Conservation (phyloP, 202 grass and related monocot species). For the Bolboschoenoplectus hybrid region DNA sequence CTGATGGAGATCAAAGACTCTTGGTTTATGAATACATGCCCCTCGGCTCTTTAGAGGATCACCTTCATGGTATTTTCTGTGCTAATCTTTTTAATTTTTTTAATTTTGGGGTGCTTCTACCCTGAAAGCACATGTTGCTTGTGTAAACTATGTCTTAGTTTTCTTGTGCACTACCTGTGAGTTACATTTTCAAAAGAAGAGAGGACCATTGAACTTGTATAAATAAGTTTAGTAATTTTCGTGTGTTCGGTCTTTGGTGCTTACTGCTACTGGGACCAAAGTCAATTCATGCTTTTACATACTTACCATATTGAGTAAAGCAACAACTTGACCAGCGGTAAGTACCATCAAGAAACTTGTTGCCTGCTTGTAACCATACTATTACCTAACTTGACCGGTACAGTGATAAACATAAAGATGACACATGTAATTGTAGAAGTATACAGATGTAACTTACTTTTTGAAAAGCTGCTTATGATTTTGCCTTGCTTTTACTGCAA, state of each 20-base stretch:
- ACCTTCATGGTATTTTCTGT: constrained; percentile 66
- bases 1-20: constrained; percentile 66
- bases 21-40: constrained; percentile 97
- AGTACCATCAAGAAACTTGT: neutral
- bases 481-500: constrained; percentile 35
- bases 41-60: constrained; percentile 72
- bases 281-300: constrained; percentile 1
- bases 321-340: neutral
- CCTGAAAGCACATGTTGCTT: neutral
- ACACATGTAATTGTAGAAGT: constrained; percentile 1
- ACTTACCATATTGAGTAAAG: neutral
- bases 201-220: neutral
- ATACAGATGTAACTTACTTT: neutral
- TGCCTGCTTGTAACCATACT: neutral
- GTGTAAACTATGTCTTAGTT: neutral
- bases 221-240: constrained; percentile 22
- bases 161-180: neutral
- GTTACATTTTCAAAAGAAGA: neutral
- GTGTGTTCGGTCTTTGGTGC: neutral
- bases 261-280: neutral
- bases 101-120: neutral
- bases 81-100: neutral
- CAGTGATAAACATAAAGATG: constrained; percentile 23
- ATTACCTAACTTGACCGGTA: neutral
- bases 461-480: constrained; percentile 40